These are phyloP conservation scores for Collybia mongolica DNA, from an alignment of 768 basidiomycete species.

Conservation along the genomic window DNA sequence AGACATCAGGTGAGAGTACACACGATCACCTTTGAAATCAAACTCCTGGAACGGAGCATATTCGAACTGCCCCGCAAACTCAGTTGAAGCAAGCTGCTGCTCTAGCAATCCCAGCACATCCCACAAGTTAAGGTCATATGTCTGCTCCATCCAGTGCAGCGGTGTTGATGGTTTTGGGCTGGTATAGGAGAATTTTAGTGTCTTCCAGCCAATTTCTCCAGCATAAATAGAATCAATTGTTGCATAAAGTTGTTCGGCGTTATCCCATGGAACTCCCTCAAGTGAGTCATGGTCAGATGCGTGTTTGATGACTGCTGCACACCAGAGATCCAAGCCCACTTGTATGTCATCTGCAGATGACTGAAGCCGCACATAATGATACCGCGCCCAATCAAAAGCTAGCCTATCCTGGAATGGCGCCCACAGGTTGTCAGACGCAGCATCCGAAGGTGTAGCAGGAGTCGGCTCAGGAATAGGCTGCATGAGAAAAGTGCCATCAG, in stretches of 20 bases:
- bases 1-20: slow-evolving; percentile 38
- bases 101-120: slow-evolving; percentile 5
- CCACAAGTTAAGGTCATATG: slow-evolving; percentile 4
- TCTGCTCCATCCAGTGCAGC: slow-evolving; percentile 5
- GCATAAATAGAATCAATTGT: slow-evolving; percentile 21
- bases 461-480: not conserved
- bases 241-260: slow-evolving; percentile 18
- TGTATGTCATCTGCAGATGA: slow-evolving; percentile 4
- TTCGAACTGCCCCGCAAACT: slow-evolving; percentile 12
- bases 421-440: slow-evolving; percentile 1
- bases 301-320: slow-evolving; percentile 4
- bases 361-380: slow-evolving; percentile 7
- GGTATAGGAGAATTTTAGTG: slow-evolving; percentile 15
- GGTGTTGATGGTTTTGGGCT: slow-evolving; percentile 14
- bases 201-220: slow-evolving; percentile 23
- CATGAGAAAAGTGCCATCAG: not conserved
- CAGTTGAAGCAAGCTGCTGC: slow-evolving; percentile 4
- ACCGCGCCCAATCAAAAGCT: slow-evolving; percentile 5
- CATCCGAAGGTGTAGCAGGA: not conserved
- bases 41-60: slow-evolving; percentile 11
- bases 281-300: not conserved
- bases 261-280: slow-evolving; percentile 12
- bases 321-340: slow-evolving; percentile 9
- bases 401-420: slow-evolving; percentile 6
- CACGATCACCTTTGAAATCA: slow-evolving; percentile 10